Conservation (phyloP, 2,329 filamentous ascomycete species). For the Penicillium italicum region DNA sequence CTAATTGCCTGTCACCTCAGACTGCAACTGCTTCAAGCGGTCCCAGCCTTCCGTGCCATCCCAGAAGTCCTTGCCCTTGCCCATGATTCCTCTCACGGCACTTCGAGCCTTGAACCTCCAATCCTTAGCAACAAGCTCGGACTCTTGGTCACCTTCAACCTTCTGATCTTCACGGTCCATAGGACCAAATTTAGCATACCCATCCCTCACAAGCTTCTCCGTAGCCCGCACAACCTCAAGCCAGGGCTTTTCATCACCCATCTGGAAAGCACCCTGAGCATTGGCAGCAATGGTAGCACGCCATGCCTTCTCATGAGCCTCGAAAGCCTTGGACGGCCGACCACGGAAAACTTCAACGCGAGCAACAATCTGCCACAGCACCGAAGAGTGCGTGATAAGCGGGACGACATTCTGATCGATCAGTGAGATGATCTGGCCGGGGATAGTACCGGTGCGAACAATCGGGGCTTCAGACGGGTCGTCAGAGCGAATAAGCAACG, state of each 20-base stretch:
- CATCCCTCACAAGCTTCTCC: slow-evolving; percentile 68
- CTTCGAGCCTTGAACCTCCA: slow-evolving; percentile 89
- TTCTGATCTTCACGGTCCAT: slow-evolving; percentile 56
- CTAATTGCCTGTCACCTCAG: slow-evolving; percentile 34
- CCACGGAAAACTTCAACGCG: slow-evolving; percentile 69
- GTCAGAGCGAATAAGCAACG: slow-evolving; percentile 34
- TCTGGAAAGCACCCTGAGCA: slow-evolving; percentile 45
- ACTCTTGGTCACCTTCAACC: slow-evolving; percentile 41
- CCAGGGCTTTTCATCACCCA: slow-evolving; percentile 64
- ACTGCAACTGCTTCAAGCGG: slow-evolving; percentile 38
- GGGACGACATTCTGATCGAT: slow-evolving; percentile 73
- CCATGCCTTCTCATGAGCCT: slow-evolving; percentile 88
- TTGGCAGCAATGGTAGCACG: slow-evolving; percentile 57
- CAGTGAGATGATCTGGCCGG: slow-evolving; percentile 59
- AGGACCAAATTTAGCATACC: slow-evolving; percentile 74
- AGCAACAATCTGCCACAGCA: slow-evolving; percentile 72
- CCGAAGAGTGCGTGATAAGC: slow-evolving; percentile 73
- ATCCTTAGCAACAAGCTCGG: slow-evolving; percentile 65
- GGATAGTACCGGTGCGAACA: slow-evolving; percentile 53
- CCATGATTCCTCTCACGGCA: slow-evolving; percentile 77
- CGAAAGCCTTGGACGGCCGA: slow-evolving; percentile 68
- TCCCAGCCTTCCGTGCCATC: slow-evolving; percentile 59
- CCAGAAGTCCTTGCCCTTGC: slow-evolving; percentile 76
- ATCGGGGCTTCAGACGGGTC: slow-evolving; percentile 32
- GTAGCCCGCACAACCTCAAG: slow-evolving; percentile 71